Evolutionary conservation across 805 yeast species (phyloP), one percentile per base, ranked within the genome.

Genomic region (Brettanomyces anomalus): DNA sequence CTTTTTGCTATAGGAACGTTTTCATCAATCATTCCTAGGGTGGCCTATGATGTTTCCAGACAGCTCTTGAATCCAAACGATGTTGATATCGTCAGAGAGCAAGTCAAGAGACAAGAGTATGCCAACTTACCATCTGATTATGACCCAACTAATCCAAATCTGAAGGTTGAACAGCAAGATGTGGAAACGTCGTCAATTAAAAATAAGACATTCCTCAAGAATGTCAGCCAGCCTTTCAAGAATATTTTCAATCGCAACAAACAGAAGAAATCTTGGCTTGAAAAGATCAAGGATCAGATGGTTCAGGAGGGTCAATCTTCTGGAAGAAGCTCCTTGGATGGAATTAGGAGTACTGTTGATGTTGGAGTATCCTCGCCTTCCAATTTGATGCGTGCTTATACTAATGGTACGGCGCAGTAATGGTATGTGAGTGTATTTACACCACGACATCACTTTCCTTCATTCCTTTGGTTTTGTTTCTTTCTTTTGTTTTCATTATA

Each of bases 51-150:
- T 53, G 62, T 74, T 36, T 48, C 73, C 40, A 72, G 61, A 51
- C 66, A 72, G 42, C 65, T 77, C 43, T 80, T 74, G 61, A 54
- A 53, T 41, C 94, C 94, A 3, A 56, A 63, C 33, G 93, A 84
- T 54, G 70, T 79, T 37, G 94, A 85, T 53, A 76, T 83, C 43
- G 67, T 85, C 39, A 68, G 93, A 43, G 93, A 83, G 51, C 61
- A 72, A 47, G 76, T 72, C 46, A 61, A 63, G 13, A 52, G 62
- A 44, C 85, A 86, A 6, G 72, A 65, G 42, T 81, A 67, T 53
- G 67, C 65, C 31, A 6, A 14, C 15, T 39, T 35, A 26, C 45
- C 47, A 11, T 24, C 15, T 1, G 36, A 39, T 19, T 44, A 38
- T 19, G 47, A 44, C 36, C 47, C 47, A 42, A 44, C 47, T 15